Conservation (phyloP, 441 rosid genomes). For the California macrophylla region DNA sequence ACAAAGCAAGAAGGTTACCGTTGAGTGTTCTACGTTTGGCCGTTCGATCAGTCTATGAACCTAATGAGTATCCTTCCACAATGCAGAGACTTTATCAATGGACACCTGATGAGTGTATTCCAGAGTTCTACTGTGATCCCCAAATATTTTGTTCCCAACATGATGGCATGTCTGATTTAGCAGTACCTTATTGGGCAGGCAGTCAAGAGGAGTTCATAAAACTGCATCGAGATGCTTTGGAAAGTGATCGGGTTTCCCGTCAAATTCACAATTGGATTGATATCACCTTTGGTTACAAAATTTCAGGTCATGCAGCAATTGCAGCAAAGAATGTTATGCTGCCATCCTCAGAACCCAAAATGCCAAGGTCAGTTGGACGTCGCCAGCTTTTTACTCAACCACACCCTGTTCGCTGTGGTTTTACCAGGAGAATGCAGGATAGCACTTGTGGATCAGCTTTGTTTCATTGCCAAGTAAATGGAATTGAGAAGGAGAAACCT, state of each 20-base stretch:
- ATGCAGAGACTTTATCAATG: constrained; percentile 93
- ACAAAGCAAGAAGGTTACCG: constrained; percentile 94
- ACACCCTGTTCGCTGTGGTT: constrained; percentile 56
- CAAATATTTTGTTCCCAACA: constrained; percentile 63
- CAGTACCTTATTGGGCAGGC: constrained; percentile 80
- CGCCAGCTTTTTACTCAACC: constrained; percentile 73
- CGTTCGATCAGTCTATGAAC: constrained; percentile 92
- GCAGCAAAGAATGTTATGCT: constrained; percentile 89
- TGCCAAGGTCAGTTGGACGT: constrained; percentile 73
- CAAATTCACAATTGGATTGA: constrained; percentile 85
- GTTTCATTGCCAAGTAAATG: constrained; percentile 30
- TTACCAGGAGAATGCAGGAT: constrained; percentile 24
- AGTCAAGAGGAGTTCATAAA: constrained; percentile 75
- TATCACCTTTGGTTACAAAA: constrained; percentile 84
- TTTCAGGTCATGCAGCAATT: constrained; percentile 84
- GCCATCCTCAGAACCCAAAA: constrained; percentile 60
- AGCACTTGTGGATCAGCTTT: constrained; percentile 25
- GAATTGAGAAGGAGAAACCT: constrained; percentile 30
- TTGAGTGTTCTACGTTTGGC: constrained; percentile 77
- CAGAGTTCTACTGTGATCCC: constrained; percentile 84
- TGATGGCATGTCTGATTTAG: constrained; percentile 81
- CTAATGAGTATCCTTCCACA: constrained; percentile 91
- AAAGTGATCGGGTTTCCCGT: constrained; percentile 63
- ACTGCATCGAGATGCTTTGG: constrained; percentile 80
- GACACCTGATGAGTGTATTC: constrained; percentile 99